phyloP scores from a whole-genome alignment of 2,329 filamentous ascomycete species.

The Neofusicoccum kwambonambiense region DNA sequence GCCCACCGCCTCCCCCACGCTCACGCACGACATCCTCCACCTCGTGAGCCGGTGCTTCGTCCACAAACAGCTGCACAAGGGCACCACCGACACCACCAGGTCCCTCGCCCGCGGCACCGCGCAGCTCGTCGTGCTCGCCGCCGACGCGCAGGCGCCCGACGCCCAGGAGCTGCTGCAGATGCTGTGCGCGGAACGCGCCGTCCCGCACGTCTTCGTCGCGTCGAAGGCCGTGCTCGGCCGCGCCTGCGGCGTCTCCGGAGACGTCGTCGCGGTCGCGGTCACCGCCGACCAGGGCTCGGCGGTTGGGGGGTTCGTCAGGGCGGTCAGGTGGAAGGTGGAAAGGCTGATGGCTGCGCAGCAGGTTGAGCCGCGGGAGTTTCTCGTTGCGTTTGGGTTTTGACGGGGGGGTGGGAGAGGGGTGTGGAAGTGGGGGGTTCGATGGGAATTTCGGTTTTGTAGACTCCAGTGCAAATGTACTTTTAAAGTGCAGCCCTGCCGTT shows the following conservation, averaged over 20 bases:
- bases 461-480: no score
- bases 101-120: neutral
- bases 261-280: neutral
- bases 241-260: neutral
- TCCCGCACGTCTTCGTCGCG: neutral
- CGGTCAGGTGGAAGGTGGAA: neutral
- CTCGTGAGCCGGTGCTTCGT: conserved; percentile 8
- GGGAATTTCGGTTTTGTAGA: no score
- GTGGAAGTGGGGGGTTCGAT: no score
- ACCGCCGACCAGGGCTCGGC: neutral
- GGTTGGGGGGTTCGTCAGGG: neutral
- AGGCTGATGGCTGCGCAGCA: neutral
- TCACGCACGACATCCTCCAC: neutral
- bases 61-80: conserved; percentile 19
- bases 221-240: conserved; percentile 6
- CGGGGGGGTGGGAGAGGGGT: no score
- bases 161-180: conserved; percentile 15
- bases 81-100: conserved; percentile 21
- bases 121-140: conserved; percentile 5
- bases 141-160: conserved; percentile 17
- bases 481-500: no score
- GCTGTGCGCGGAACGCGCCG: neutral
- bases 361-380: no score
- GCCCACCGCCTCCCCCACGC: neutral
- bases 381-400: no score